Percentiles rank a stretch among this genome's conserved stretches.
phyloP scores from a whole-genome alignment of 129 eudicot species.

The Ambrosia artemisiifolia region DNA sequence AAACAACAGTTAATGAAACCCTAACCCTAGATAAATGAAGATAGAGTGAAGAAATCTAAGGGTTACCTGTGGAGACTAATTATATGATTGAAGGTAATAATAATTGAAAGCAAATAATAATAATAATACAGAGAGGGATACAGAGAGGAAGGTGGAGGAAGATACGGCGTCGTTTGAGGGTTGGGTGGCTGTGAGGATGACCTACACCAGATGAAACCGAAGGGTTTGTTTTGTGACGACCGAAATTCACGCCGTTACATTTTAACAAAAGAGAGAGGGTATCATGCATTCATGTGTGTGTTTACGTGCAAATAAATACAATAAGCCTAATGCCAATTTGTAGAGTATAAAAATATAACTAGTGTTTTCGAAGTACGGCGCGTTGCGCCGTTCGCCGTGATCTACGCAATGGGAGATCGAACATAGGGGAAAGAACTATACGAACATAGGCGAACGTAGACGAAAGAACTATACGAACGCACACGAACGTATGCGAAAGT shows the following conservation, averaged over 20 bases:
- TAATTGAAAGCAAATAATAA: neutral
- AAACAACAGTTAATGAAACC: constrained; percentile 22
- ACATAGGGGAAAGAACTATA: too few relatives aligned
- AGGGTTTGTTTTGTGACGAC: constrained; percentile 21
- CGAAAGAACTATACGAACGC: too few relatives aligned
- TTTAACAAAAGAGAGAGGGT: too few relatives aligned
- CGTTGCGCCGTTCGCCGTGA: too few relatives aligned
- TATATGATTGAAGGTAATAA: constrained; percentile 30
- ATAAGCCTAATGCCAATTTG: too few relatives aligned
- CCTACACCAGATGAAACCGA: constrained; percentile 51
- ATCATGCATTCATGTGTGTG: too few relatives aligned
- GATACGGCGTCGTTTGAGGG: constrained; percentile 39
- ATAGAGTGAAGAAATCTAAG: constrained; percentile 31
- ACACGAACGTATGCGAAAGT: too few relatives aligned
- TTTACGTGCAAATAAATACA: too few relatives aligned
- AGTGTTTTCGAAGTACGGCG: too few relatives aligned
- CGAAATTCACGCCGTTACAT: constrained; percentile 33
- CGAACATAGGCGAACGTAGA: too few relatives aligned
- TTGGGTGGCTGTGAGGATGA: constrained; percentile 20
- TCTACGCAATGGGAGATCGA: too few relatives aligned
- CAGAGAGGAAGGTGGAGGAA: constrained; percentile 3
- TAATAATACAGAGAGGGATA: constrained; percentile 14
- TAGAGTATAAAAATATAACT: too few relatives aligned
- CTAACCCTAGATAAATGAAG: constrained; percentile 35
- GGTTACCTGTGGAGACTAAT: constrained; percentile 51